phyloP scores from a whole-genome alignment of 2,329 filamentous ascomycete genomes.

The Rutstroemia sydowiana region DNA sequence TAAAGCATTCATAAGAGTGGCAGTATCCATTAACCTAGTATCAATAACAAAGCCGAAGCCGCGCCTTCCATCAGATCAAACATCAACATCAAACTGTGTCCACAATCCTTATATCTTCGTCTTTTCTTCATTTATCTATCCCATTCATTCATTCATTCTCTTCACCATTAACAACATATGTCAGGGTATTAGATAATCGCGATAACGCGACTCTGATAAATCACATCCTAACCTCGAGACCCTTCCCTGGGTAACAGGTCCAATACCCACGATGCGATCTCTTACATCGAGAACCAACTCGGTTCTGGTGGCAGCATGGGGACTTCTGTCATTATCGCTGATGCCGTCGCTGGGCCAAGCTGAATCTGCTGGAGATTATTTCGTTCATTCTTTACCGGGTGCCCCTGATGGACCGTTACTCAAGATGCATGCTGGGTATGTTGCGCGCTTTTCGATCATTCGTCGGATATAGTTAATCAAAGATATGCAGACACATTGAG shows the following conservation, averaged over 20 bases:
- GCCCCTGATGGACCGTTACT: constrained; percentile 68
- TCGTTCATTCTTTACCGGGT: constrained; percentile 76
- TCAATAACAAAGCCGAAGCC: constrained; percentile 4
- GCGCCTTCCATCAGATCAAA: neutral
- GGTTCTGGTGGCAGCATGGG: constrained; percentile 21
- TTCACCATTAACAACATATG: neutral
- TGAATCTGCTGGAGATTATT: constrained; percentile 75
- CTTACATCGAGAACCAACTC: constrained; percentile 13
- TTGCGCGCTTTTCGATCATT: constrained; percentile 16
- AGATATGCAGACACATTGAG: constrained; percentile 69
- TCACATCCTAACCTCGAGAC: neutral
- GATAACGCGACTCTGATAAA: constrained; percentile 11
- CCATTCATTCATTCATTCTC: neutral
- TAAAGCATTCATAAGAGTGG: neutral
- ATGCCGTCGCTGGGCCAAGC: constrained; percentile 35
- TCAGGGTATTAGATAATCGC: constrained; percentile 7
- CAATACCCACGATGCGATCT: constrained; percentile 25
- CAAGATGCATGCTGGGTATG: constrained; percentile 98
- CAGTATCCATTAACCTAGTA: constrained; percentile 2
- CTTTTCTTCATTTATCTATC: neutral
- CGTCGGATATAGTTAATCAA: neutral
- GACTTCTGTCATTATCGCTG: constrained; percentile 38
- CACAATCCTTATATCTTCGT: neutral
- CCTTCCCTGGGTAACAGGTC: constrained; percentile 11
- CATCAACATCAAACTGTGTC: constrained; percentile 8